Conservation (phyloP, 345 rosid species). For the Euphorbia pulcherrima region DNA sequence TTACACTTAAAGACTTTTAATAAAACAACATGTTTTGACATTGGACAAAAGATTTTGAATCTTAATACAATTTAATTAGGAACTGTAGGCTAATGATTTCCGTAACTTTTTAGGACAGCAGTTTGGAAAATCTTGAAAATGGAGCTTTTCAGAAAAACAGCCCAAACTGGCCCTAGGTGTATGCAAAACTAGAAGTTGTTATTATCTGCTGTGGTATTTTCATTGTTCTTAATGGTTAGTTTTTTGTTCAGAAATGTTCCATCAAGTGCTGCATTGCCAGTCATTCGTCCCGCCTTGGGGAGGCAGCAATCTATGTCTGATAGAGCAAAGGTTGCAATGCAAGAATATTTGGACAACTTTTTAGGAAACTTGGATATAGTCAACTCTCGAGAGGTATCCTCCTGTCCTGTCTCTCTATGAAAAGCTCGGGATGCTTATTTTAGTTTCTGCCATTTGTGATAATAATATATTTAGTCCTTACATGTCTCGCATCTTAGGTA, state of each 20-base stretch:
- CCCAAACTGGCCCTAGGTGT: too few relatives aligned
- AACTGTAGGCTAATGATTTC: too few relatives aligned
- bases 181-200: neutral
- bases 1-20: too few relatives aligned
- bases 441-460: neutral
- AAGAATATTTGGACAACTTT: constrained; percentile 83
- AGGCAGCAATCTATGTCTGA: constrained; percentile 89
- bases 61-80: too few relatives aligned
- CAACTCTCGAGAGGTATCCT: constrained; percentile 90
- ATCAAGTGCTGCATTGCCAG: constrained; percentile 90
- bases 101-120: too few relatives aligned
- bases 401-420: constrained; percentile 12
- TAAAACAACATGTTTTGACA: too few relatives aligned
- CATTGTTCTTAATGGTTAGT: constrained; percentile 32
- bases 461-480: neutral
- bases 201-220: neutral
- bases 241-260: constrained; percentile 90
- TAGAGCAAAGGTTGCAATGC: constrained; percentile 94
- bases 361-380: constrained; percentile 92
- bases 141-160: too few relatives aligned
- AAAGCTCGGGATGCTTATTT: neutral
- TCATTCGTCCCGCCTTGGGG: constrained; percentile 84
- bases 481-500: neutral
- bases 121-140: too few relatives aligned
- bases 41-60: too few relatives aligned